Evolutionary conservation across 768 basidiomycete species (phyloP), one percentile per base, ranked within the genome.

Genomic region (Xanthoconium purpureum): DNA sequence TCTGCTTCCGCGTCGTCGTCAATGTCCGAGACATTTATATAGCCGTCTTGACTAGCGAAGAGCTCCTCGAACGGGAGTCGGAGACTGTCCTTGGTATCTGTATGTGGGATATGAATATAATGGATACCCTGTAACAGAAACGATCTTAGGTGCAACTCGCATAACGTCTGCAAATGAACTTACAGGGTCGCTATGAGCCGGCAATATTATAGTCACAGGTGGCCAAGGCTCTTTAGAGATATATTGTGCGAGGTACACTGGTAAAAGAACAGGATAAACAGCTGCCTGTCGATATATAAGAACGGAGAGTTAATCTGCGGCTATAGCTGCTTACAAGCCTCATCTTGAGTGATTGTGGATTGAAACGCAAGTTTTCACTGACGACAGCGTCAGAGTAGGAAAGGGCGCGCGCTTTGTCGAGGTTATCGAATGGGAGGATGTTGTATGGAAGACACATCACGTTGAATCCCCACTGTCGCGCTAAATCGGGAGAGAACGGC

Each of bases 201-300:
- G 52, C 37, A 67, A 32, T 52, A 74, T 57, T 2, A 72, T 50
- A 4, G 72, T 73, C 33, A 73, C 56, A 5, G 64, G 60, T 2
- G 66, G 66, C 57, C 67, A 71, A 29, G 64, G 67, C 14, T 63
- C 54, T 7, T 55, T 44, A 8, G 68, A 60, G 48, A 77, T 62
- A 62, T 85, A 87, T 60, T 79, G 78, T 18, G 75, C 77, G 11
- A 87, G 71, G 68, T 87, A 88, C 6, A 85, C 64, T 6, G 86
- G 86, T n/a, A 88, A 66, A 20, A 88, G 75, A 33, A 88, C 72
- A 4, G 86, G 86, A 59, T 82, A 84, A 37, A 80, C 83, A 24
- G 84, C 78, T 18, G 81, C 72, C 85, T 85, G 60, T 52, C 39
- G 29, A 56, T 51, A 50, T 36, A 42, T 63, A 33, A 54, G 54